Conservation (phyloP, 352 stramenopile species). For the Phytophthora sojae region DNA sequence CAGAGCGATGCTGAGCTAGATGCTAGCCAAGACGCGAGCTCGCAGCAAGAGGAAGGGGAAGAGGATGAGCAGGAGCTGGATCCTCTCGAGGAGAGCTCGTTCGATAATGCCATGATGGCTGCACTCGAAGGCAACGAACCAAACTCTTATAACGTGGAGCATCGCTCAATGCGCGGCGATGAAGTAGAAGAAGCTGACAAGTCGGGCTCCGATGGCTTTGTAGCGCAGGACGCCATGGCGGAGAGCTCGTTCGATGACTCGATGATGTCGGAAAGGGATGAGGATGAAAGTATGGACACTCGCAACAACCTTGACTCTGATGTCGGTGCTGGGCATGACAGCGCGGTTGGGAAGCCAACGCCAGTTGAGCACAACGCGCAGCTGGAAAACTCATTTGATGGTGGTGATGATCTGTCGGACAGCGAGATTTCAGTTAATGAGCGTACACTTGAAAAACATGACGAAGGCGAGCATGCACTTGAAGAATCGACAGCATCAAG, state of each 20-base stretch:
- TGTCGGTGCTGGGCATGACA: neutral
- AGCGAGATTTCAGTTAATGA: conserved; percentile 9
- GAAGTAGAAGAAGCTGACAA: conserved; percentile 19
- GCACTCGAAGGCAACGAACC: conserved; percentile 22
- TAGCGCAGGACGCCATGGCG: conserved; percentile 7
- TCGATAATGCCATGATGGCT: conserved; percentile 24
- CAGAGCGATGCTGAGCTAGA: neutral
- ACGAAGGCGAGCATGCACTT: neutral
- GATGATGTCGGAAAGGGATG: conserved; percentile 14
- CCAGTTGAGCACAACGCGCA: conserved; percentile 1
- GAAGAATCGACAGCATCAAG: neutral
- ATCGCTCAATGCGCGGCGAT: neutral
- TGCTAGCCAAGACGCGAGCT: neutral
- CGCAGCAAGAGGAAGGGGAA: neutral
- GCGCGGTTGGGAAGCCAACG: neutral
- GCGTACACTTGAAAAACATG: neutral
- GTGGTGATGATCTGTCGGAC: conserved; percentile 10
- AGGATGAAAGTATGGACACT: neutral
- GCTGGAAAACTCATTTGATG: conserved; percentile 6
- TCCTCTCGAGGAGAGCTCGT: conserved; percentile 29
- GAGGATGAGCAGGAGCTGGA: conserved; percentile 17
- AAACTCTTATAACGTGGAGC: neutral
- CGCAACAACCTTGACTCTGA: neutral
- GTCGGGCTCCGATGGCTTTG: conserved; percentile 10
- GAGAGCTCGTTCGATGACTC: conserved; percentile 22